These are phyloP conservation scores for Groenewaldozyma auringiensis DNA, from an alignment of 1,139 yeast genomes.

Conservation along the genomic window DNA sequence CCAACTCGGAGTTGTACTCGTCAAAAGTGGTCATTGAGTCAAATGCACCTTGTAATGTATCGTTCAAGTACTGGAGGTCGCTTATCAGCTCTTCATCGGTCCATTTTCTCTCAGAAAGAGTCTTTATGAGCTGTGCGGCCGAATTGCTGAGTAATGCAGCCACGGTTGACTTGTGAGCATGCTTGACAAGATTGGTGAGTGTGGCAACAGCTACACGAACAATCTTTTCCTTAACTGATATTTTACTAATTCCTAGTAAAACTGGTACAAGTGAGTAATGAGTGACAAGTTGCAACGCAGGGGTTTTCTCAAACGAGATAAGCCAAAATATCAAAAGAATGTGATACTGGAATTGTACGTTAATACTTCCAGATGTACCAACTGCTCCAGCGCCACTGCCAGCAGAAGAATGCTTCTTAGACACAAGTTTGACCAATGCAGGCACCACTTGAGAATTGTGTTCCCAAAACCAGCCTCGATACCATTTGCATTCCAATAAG, in stretches of 20 bases:
- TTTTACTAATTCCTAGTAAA: slow-evolving; percentile 59
- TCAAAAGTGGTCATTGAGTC: slow-evolving; percentile 83
- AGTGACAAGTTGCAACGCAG: slow-evolving; percentile 46
- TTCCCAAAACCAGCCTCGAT: slow-evolving; percentile 53
- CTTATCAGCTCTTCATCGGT: slow-evolving; percentile 85
- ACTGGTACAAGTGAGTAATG: slow-evolving; percentile 42
- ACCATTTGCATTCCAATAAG: slow-evolving; percentile 49
- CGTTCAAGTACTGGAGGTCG: slow-evolving; percentile 56
- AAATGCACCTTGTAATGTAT: slow-evolving; percentile 60
- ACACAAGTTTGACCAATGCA: slow-evolving; percentile 4
- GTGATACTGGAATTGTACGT: slow-evolving; percentile 76
- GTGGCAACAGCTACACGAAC: slow-evolving; percentile 74
- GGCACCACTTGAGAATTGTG: slow-evolving; percentile 18
- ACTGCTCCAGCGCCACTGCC: slow-evolving; percentile 38
- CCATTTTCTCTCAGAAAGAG: slow-evolving; percentile 80
- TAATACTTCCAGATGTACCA: slow-evolving; percentile 36
- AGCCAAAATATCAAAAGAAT: slow-evolving; percentile 77
- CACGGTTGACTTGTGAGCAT: slow-evolving; percentile 40
- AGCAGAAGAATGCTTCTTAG: slow-evolving; percentile 14
- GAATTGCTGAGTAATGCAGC: slow-evolving; percentile 69
- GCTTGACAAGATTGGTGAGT: slow-evolving; percentile 40
- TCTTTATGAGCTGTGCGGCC: slow-evolving; percentile 60
- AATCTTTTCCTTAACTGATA: slow-evolving; percentile 86
- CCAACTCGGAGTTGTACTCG: slow-evolving; percentile 80
- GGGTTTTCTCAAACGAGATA: slow-evolving; percentile 58